A percentile compares a stretch with the other conserved stretches of the same genome.
These are phyloP conservation scores for Senna siamea DNA, from an alignment of 306 rosid species.

Conservation along the genomic window DNA sequence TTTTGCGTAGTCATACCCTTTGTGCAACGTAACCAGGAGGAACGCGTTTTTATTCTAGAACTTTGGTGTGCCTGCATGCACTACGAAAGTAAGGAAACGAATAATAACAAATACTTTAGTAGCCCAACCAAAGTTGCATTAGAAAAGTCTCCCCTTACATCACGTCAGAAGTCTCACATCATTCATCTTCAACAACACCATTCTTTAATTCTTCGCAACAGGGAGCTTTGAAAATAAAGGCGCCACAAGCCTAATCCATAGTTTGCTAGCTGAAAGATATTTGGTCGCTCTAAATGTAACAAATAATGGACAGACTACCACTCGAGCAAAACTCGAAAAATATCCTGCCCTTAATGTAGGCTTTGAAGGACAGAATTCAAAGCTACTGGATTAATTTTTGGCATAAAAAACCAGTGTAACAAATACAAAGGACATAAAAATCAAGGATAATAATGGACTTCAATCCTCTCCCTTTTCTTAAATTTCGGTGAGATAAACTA, in stretches of 20 bases:
- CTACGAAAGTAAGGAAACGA: too few relatives aligned
- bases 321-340: not conserved
- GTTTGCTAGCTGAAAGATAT: constrained; percentile 7
- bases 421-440: too few relatives aligned
- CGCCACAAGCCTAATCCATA: constrained; percentile 61
- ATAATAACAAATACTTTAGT: too few relatives aligned
- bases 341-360: not conserved
- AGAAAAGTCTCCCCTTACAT: not conserved
- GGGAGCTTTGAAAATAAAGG: constrained; percentile 73
- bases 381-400: too few relatives aligned
- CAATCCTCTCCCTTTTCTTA: too few relatives aligned
- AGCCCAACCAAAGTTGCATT: too few relatives aligned
- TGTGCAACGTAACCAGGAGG: not conserved
- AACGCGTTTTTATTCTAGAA: too few relatives aligned
- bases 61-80: not conserved
- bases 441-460: too few relatives aligned
- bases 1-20: not conserved
- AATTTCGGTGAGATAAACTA: too few relatives aligned
- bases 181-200: constrained; percentile 50
- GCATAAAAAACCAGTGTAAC: too few relatives aligned
- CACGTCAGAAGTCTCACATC: not conserved
- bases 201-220: constrained; percentile 64
- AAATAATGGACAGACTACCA: not conserved
- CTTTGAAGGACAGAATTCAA: not conserved
- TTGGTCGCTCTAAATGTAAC: constrained; percentile 43